These are phyloP conservation scores for Pythium phragmitis DNA, from an alignment of 352 stramenopile species.

Conservation along the genomic window DNA sequence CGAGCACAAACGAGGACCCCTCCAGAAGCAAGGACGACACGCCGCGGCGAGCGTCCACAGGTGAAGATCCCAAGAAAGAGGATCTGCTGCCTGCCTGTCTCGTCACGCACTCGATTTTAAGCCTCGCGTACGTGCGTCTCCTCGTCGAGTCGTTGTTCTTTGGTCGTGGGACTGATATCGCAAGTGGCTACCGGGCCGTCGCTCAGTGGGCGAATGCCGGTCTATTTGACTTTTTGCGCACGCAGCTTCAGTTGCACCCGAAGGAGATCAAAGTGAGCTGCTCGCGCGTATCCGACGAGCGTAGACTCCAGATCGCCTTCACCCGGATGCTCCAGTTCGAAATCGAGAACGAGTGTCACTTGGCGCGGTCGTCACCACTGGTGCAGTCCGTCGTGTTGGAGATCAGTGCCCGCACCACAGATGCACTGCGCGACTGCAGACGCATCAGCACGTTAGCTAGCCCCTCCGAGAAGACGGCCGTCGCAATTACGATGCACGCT, in stretches of 20 bases:
- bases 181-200: conserved; percentile 4
- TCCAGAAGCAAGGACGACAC: neutral
- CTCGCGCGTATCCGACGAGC: conserved; percentile 2
- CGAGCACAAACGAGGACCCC: neutral
- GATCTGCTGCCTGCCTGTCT: conserved; percentile 21
- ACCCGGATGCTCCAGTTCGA: conserved; percentile 1
- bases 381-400: conserved; percentile 1
- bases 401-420: neutral
- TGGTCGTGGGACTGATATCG: neutral
- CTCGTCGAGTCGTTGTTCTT: conserved; percentile 10
- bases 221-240: conserved; percentile 11
- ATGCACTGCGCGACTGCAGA: neutral
- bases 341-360: neutral
- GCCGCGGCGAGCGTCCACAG: neutral
- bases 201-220: conserved; percentile 5
- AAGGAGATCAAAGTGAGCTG: neutral
- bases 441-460: neutral
- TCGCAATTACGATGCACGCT: neutral
- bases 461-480: neutral
- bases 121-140: conserved; percentile 15
- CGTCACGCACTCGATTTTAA: conserved; percentile 10
- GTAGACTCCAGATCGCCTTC: neutral
- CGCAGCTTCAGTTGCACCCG: conserved; percentile 10
- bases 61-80: neutral
- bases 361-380: neutral